Conservation (phyloP, 2,329 filamentous ascomycete species). For the Helotiales sp. region DNA sequence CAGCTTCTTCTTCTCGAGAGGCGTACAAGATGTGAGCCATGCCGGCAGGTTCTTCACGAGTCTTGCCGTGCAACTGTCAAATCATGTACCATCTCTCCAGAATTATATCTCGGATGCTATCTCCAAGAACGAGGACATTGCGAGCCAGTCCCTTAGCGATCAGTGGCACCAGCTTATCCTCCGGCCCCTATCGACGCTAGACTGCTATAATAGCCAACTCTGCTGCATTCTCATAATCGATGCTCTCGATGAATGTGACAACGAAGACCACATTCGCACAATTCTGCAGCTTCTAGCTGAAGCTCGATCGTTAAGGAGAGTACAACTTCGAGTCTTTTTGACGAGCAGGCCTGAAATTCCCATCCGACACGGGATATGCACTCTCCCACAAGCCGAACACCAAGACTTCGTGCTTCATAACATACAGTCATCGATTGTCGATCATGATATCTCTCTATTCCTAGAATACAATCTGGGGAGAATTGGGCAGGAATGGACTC, state of each 20-base stretch:
- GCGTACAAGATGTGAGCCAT: not conserved
- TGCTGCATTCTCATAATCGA: not conserved
- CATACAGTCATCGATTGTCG: constrained; percentile 31
- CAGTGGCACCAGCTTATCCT: constrained; percentile 2
- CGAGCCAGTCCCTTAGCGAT: not conserved
- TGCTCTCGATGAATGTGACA: not conserved
- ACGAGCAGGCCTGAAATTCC: constrained; percentile 8
- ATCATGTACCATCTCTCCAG: not conserved
- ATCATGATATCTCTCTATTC: constrained; percentile 40
- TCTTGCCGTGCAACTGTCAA: not conserved
- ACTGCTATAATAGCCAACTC: not conserved
- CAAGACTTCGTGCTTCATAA: constrained; percentile 35
- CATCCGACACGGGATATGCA: not conserved
- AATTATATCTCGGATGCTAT: not conserved
- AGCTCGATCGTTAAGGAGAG: constrained; percentile 3
- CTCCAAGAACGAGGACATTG: not conserved
- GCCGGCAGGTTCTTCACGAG: not conserved
- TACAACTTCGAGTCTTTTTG: constrained; percentile 8
- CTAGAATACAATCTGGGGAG: constrained; percentile 26
- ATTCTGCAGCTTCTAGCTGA: constrained; percentile 12
- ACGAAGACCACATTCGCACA: not conserved
- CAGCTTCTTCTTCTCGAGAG: not conserved
- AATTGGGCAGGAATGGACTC: constrained; percentile 14
- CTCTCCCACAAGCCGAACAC: constrained; percentile 3
- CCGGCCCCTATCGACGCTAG: not conserved